Percentiles rank a stretch among this genome's conserved stretches.
phyloP scores from a whole-genome alignment of 352 stramenopile genomes.

The Phytophthora litchii region DNA sequence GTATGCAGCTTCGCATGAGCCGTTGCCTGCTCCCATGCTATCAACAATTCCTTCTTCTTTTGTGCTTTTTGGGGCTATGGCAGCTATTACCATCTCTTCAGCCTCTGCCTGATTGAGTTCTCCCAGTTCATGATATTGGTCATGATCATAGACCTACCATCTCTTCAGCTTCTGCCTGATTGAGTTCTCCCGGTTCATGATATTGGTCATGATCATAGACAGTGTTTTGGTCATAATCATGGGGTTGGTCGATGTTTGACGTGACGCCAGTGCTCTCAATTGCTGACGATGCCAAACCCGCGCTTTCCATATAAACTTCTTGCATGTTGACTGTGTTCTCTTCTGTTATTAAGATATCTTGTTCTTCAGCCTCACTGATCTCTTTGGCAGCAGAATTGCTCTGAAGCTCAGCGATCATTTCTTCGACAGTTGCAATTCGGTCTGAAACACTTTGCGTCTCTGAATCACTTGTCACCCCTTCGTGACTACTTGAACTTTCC shows the following conservation, averaged over 20 bases:
- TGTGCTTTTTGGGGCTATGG: background rate
- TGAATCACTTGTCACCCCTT: background rate
- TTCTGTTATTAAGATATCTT: background rate
- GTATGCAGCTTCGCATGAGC: conserved; percentile 1
- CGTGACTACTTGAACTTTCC: background rate
- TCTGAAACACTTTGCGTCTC: conserved; percentile 11
- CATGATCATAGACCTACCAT: background rate
- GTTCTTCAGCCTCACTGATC: conserved; percentile 11
- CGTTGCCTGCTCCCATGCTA: background rate
- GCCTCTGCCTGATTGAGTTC: background rate
- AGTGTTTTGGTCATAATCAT: background rate
- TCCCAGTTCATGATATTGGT: background rate
- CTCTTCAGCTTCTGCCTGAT: background rate
- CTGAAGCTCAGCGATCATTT: conserved; percentile 31
- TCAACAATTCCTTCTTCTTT: background rate
- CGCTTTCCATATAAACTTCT: background rate
- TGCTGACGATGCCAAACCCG: background rate
- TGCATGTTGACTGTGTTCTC: background rate
- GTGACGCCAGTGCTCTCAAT: background rate
- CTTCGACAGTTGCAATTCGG: conserved; percentile 24
- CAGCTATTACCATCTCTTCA: background rate
- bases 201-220: background rate
- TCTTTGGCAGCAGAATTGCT: conserved; percentile 2
- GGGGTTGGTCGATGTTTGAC: background rate
- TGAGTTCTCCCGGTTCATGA: background rate